These are phyloP conservation scores for Craterostigma plantagineum DNA, from an alignment of 257 asterid genomes.

Conservation along the genomic window DNA sequence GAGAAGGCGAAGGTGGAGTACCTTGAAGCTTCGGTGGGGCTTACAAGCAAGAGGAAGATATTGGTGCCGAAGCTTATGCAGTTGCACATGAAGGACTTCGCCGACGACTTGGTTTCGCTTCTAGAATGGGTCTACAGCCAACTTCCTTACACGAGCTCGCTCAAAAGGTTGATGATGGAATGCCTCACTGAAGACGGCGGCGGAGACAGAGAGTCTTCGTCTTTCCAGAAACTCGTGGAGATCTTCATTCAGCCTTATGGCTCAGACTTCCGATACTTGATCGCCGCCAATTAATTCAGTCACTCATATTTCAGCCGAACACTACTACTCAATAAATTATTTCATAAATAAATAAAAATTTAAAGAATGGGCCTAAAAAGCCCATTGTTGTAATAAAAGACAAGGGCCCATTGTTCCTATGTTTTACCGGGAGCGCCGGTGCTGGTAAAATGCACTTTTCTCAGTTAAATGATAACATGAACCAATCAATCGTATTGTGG, in stretches of 20 bases:
- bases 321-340: too few relatives aligned
- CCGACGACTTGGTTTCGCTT: slow-evolving; percentile 75
- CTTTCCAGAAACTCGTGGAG: slow-evolving; percentile 36
- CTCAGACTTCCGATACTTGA: slow-evolving; percentile 66
- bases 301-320: slow-evolving; percentile 9
- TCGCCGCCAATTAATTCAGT: too few relatives aligned
- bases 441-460: too few relatives aligned
- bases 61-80: slow-evolving; percentile 66
- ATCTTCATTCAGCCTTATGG: slow-evolving; percentile 35
- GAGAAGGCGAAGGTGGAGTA: slow-evolving; percentile 86
- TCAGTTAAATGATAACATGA: too few relatives aligned
- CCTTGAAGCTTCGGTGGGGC: slow-evolving; percentile 74
- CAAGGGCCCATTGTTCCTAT: too few relatives aligned
- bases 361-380: too few relatives aligned
- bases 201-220: slow-evolving; percentile 38
- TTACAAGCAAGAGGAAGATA: slow-evolving; percentile 59
- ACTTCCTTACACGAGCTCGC: slow-evolving; percentile 38
- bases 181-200: slow-evolving; percentile 47
- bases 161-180: slow-evolving; percentile 66
- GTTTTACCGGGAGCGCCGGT: too few relatives aligned
- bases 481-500: too few relatives aligned
- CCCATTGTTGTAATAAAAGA: too few relatives aligned
- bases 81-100: slow-evolving; percentile 80
- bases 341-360: too few relatives aligned
- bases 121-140: slow-evolving; percentile 95